Percentiles rank a stretch among this genome's conserved stretches.
phyloP scores from a whole-genome alignment of 2,329 filamentous ascomycete species.

The Simplicillium aogashimaense region DNA sequence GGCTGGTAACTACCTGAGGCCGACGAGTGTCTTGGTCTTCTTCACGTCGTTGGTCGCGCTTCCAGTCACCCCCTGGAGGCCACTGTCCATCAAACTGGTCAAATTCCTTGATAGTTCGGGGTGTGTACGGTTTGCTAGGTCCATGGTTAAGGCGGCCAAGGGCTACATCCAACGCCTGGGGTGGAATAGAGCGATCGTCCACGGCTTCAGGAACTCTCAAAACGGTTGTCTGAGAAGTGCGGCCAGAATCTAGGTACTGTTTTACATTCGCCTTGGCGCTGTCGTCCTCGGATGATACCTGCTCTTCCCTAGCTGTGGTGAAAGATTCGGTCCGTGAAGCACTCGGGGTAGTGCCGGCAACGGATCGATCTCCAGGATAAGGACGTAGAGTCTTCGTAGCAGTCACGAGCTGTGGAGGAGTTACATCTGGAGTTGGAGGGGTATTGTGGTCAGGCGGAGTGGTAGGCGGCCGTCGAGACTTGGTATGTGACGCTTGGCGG shows the following conservation, averaged over 20 bases:
- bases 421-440: slow-evolving; percentile 67
- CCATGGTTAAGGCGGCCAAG: slow-evolving; percentile 30
- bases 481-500: slow-evolving; percentile 26
- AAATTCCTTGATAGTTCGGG: slow-evolving; percentile 37
- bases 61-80: slow-evolving; percentile 30
- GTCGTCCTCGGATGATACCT: slow-evolving; percentile 52
- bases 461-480: slow-evolving; percentile 31
- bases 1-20: slow-evolving; percentile 42
- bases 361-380: slow-evolving; percentile 34
- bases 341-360: slow-evolving; percentile 43
- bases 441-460: slow-evolving; percentile 58
- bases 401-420: slow-evolving; percentile 48
- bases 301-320: slow-evolving; percentile 58
- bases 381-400: slow-evolving; percentile 37
- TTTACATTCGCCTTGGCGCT: slow-evolving; percentile 31
- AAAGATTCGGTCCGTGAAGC: slow-evolving; percentile 63
- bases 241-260: slow-evolving; percentile 25
- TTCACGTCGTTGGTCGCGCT: slow-evolving; percentile 15
- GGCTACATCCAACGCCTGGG: slow-evolving; percentile 30
- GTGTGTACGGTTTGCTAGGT: slow-evolving; percentile 27
- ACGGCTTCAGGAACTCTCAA: slow-evolving; percentile 22
- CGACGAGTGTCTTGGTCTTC: slow-evolving; percentile 46
- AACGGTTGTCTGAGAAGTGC: slow-evolving; percentile 33
- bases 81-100: slow-evolving; percentile 50
- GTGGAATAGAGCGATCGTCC: slow-evolving; percentile 10